phyloP scores from a whole-genome alignment of 1,284 basidiomycete genomes.

The Trichosporon faecale region DNA sequence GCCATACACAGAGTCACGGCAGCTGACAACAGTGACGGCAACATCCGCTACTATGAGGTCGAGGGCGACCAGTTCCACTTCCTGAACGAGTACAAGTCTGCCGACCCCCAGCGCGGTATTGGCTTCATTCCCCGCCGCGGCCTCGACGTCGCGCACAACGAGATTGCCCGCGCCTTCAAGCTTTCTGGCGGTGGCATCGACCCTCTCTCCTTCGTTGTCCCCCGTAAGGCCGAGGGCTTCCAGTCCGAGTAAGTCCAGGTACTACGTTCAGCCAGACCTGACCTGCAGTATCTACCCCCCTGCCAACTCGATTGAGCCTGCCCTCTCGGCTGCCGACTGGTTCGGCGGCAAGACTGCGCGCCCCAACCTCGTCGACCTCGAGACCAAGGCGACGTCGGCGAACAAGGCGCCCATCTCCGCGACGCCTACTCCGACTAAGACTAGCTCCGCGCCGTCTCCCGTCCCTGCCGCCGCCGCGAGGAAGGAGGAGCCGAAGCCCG shows the following conservation, averaged over 20 bases:
- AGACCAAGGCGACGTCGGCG: slow-evolving; percentile 50
- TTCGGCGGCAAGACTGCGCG: slow-evolving; percentile 73
- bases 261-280: neutral
- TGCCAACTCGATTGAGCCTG: slow-evolving; percentile 74
- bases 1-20: neutral
- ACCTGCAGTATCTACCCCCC: slow-evolving; percentile 82
- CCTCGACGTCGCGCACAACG: slow-evolving; percentile 83
- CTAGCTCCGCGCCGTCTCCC: slow-evolving; percentile 16
- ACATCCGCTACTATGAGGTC: slow-evolving; percentile 93
- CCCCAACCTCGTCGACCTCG: slow-evolving; percentile 62
- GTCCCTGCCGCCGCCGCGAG: neutral
- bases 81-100: slow-evolving; percentile 82
- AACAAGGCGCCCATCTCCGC: slow-evolving; percentile 50
- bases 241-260: slow-evolving; percentile 45
- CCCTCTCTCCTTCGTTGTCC: slow-evolving; percentile 89
- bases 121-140: slow-evolving; percentile 90
- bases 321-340: slow-evolving; percentile 78
- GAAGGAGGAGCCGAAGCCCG: slow-evolving; percentile 27
- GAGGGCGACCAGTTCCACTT: slow-evolving; percentile 78
- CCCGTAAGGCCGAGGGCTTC: slow-evolving; percentile 63
- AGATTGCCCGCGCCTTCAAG: slow-evolving; percentile 95
- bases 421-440: slow-evolving; percentile 21
- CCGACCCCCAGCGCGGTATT: slow-evolving; percentile 84
- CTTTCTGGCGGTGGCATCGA: slow-evolving; percentile 72
- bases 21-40: slow-evolving; percentile 67